Base-by-base conservation (phyloP, 768 basidiomycete genomes). In the Kondoa subrosea region DNA sequence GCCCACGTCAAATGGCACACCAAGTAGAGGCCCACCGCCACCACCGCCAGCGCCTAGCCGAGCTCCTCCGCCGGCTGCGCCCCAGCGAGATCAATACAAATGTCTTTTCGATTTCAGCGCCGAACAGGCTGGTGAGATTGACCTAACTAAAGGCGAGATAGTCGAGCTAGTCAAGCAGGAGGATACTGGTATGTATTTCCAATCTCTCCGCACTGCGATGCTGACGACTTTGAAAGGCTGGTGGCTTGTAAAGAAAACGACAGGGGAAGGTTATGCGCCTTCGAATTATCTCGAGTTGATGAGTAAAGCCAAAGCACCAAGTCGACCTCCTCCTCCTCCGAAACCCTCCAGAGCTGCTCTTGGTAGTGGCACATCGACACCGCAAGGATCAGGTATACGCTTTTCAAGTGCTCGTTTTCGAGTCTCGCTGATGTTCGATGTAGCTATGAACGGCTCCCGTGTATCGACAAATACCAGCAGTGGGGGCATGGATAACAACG, bases 231-330 rank as follows among this genome's bases (percentile, higher is more conserved):
- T 2, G 3, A n/a, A 62, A 78, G 79, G 93, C 1, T 99, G 95
- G 95, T 97, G 95, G 93, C 81, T 95, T 33, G 87, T 96, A 67
- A 88, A 86, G 81, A 90, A 87, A 77, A 82, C 81, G 65, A 83
- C 82, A 1, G 78, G 79, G 21, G 91, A 96, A 75, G 95, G 90
- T 16, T 99, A 92, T 91, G 90, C 92, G 25, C 95, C 95, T 1
- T 85, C 86, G 64, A 91, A 90, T 76, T 95, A 91, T 74, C 84
- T 93, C 4, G 91, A 95, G 75, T 81, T 87, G 34, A 83, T 86
- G n/a, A n/a, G n/a, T n/a, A n/a, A n/a, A n/a, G n/a, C n/a, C 2
- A 85, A 85, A 21, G 84, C 82, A 71, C 81, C 84, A 1, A 84
- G 83, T 57, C 81, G 85, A 1, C 79, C 84, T 0, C 81, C 85